Conservation (phyloP, 805 yeast genomes). For the Cyberlindnera subsufficiens region DNA sequence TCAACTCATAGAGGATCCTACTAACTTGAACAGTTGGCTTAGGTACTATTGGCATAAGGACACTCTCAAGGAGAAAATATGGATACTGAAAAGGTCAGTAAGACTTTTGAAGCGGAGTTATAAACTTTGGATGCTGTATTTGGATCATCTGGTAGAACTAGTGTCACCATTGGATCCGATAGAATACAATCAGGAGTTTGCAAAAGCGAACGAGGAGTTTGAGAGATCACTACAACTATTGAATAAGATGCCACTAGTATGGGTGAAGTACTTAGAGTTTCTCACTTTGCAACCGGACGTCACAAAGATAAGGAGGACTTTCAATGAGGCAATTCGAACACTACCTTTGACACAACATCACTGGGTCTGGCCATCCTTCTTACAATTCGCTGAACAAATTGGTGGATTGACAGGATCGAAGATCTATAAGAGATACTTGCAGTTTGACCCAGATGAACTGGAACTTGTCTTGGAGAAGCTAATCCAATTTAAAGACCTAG, state of each 20-base stretch:
- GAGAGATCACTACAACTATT: slow-evolving; percentile 39
- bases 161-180: slow-evolving; percentile 25
- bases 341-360: slow-evolving; percentile 51
- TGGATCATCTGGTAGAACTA: slow-evolving; percentile 34
- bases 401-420: slow-evolving; percentile 30
- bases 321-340: slow-evolving; percentile 43
- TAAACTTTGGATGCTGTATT: slow-evolving; percentile 49
- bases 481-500: slow-evolving; percentile 26
- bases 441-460: slow-evolving; percentile 24
- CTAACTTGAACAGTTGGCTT: slow-evolving; percentile 32
- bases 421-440: slow-evolving; percentile 29
- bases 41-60: slow-evolving; percentile 31
- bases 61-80: slow-evolving; percentile 28
- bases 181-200: slow-evolving; percentile 27
- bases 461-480: slow-evolving; percentile 29
- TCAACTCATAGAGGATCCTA: slow-evolving; percentile 34
- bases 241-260: slow-evolving; percentile 40
- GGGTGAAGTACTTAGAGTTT: slow-evolving; percentile 46
- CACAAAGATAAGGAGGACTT: slow-evolving; percentile 34
- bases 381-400: slow-evolving; percentile 38
- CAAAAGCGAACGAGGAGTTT: slow-evolving; percentile 36
- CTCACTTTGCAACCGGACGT: slow-evolving; percentile 31
- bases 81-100: slow-evolving; percentile 49
- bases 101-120: slow-evolving; percentile 36
- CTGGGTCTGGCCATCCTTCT: slow-evolving; percentile 48